Evolutionary conservation across 2,329 filamentous ascomycete genomes (phyloP), one percentile per base, ranked within the genome.

Genomic region (Colletotrichum trifolii): DNA sequence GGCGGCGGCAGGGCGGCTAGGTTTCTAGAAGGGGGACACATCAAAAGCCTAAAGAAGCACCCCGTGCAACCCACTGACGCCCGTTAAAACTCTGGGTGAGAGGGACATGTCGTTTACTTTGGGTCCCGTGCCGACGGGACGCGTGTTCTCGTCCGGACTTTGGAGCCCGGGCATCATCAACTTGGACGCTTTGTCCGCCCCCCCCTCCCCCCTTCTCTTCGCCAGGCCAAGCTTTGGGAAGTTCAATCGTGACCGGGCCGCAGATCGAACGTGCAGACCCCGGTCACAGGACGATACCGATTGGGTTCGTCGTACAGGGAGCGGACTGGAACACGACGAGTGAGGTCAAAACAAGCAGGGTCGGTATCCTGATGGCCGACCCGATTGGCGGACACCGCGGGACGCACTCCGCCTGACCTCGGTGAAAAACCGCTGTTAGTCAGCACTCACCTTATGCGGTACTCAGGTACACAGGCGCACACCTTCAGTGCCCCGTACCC

Each of bases 261-360:
- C 25, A 25, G 25, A 25, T 25, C 25, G 25, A 25, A 25, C 25
- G 25, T 25, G 25, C 4, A 25, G 25, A 25, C 25, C 25, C 25
- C 25, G 25, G 25, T 25, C 25, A 25, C 25, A 25, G 25, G 25
- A 25, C 25, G 25, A 25, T 25, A 25, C 25, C 25, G 25, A 25
- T 25, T 25, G 25, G 25, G 25, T 25, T 40, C 38, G 13, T 40
- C 38, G 38, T 40, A 25, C 38, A 13, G 13, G 9, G 15, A 13
- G 25, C 17, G 11, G 7, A 46, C 43, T 15, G 15, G 43, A 46
- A 17, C 17, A 10, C 6, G 33, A 43, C 36, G 42, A 39, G 13
- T 57, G 63, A 66, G 45, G 63, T 66, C 59, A 45, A 66, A 63
- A 63, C 63, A 66, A 64, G 63, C 43, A 25, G 33, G 38, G 47